Percentiles rank a stretch among this genome's conserved stretches.
Conservation (phyloP, 2,329 filamentous ascomycete genomes). For the Achaetomium macrosporum region DNA sequence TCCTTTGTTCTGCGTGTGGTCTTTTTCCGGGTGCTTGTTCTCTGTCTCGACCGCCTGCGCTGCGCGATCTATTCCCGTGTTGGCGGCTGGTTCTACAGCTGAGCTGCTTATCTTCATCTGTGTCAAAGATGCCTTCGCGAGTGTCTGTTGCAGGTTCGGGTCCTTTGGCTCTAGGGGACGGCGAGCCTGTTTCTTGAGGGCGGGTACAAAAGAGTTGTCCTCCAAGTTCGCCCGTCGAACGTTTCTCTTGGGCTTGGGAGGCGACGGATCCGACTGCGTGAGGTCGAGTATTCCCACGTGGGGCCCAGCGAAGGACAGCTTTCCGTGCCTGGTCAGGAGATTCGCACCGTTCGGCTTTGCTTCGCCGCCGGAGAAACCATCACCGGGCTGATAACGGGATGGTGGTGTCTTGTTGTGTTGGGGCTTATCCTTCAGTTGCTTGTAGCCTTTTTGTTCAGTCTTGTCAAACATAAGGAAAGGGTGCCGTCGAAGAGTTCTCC, state of each 20-base stretch:
- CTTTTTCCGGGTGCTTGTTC: not conserved
- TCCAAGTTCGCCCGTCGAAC: not conserved
- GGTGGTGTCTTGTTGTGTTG: not conserved
- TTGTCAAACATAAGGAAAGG: constrained; percentile 23
- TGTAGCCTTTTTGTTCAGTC: constrained; percentile 18
- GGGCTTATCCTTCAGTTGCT: constrained; percentile 17
- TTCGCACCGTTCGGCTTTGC: constrained; percentile 18
- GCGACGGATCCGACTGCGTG: constrained; percentile 14
- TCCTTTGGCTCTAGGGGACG: constrained; percentile 1
- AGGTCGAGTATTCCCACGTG: constrained; percentile 21
- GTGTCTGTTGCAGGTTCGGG: not conserved
- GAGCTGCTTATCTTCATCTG: not conserved
- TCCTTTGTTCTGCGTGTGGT: not conserved
- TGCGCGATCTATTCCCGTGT: no score
- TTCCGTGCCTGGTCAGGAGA: constrained; percentile 15
- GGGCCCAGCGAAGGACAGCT: not conserved
- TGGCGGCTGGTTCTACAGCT: not conserved
- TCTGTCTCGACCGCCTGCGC: not conserved
- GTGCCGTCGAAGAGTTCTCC: constrained; percentile 9
- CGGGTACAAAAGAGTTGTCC: constrained; percentile 9
- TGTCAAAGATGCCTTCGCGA: not conserved
- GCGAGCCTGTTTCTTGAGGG: constrained; percentile 10
- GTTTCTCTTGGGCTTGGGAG: constrained; percentile 5
- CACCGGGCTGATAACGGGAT: constrained; percentile 12
- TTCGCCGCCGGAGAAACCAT: constrained; percentile 24